Conservation (phyloP, 139 green algal species). For the Tetraselmis chui region DNA sequence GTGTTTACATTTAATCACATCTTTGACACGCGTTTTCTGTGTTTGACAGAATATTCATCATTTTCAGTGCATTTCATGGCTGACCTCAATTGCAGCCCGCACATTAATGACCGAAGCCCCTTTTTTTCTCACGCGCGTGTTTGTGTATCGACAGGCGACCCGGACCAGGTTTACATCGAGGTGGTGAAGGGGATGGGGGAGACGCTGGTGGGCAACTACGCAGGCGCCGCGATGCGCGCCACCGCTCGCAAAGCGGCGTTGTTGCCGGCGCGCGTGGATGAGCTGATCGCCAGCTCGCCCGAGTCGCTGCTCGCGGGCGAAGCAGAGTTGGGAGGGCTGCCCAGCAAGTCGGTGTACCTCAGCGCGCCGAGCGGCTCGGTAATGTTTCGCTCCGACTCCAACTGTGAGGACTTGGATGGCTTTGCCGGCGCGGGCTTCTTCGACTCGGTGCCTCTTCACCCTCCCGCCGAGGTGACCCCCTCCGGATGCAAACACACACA, state of each 20-base stretch:
- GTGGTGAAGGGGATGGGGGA: slow-evolving; percentile 56
- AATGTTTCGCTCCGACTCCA: slow-evolving; percentile 49
- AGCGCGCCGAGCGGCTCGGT: slow-evolving; percentile 14
- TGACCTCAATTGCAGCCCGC: no score
- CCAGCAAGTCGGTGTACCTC: slow-evolving; percentile 45
- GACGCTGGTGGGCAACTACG: slow-evolving; percentile 53
- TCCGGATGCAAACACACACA: no score
- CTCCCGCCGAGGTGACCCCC: background rate
- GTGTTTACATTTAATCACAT: no score
- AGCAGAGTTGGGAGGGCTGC: slow-evolving; percentile 28
- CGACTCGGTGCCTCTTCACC: slow-evolving; percentile 22
- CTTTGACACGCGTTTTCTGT: no score
- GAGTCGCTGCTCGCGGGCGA: background rate
- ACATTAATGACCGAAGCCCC: no score
- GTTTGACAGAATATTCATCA: no score
- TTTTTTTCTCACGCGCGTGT: no score
- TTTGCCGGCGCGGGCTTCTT: slow-evolving; percentile 39
- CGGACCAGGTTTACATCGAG: slow-evolving; percentile 34
- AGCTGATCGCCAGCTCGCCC: slow-evolving; percentile 2
- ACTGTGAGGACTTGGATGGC: slow-evolving; percentile 46
- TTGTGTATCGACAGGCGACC: slow-evolving; percentile 19
- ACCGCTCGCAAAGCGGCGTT: slow-evolving; percentile 28
- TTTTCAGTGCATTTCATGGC: no score
- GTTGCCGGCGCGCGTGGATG: background rate
- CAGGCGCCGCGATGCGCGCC: slow-evolving; percentile 38